Base-by-base conservation (phyloP, 805 yeast species). In the Helenozyma rhizophorensis region DNA sequence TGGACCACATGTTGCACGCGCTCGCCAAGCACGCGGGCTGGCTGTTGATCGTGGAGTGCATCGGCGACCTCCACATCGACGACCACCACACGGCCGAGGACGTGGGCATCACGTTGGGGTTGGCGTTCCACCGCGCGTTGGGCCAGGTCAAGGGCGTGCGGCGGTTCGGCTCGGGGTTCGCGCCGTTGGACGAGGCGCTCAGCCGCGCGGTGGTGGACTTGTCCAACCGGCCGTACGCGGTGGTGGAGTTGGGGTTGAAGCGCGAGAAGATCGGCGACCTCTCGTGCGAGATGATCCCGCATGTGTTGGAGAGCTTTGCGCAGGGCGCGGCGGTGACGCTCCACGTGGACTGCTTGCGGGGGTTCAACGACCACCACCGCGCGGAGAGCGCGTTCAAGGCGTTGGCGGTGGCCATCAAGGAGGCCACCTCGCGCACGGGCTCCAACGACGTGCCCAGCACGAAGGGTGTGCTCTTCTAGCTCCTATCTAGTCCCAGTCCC, bases 51-150 rank as follows among this genome's bases (percentile, higher is more conserved):
- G 74, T 93, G 13, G 95, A 83, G 54, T 90, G 97, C 60, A 74
- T 82, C 37, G 98, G 98, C 27, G 98, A 93, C 58, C 66, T 88
- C 47, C 94, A 88, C 59, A 89, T 93, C 34, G 98, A 93, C 59
- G 98, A 93, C 61, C 98, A 93, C 59, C 98, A 93, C 62, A 79
- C 95, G 1, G 83, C 96, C 4, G 98, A 93, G 60, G 98, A 93
- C 62, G 86, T 87, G 42, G 97, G 90, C 27, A 86, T 93, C 47
- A 88, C 96, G 1, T 65, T 93, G 21, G 98, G 98, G 7, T 68
- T 69, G 50, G 93, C 96, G 7, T 88, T 93, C 67, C 83, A 87
- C 51, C 64, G 81, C 48, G 97, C 97, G 1, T 61, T 93, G 40
- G 97, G 97, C 14, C 83, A 79, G 19, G 83, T 90, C 14, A 75